Conservation (phyloP, 805 yeast species). For the Blastobotrys mokoenaii region DNA sequence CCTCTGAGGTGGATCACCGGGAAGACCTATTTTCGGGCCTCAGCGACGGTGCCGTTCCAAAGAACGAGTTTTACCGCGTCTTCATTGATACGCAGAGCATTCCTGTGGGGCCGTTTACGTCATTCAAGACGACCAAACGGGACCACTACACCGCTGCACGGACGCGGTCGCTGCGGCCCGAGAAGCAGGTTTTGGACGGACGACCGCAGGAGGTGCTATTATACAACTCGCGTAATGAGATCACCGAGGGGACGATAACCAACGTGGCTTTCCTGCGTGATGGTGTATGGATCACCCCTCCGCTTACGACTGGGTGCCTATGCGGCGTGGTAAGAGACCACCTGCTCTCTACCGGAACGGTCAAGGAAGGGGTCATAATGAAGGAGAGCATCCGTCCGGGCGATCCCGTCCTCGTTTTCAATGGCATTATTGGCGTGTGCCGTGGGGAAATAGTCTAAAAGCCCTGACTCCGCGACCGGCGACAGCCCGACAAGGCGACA, state of each 20-base stretch:
- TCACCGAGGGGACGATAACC: conserved; percentile 79
- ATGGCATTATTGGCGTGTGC: conserved; percentile 72
- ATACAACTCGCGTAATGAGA: conserved; percentile 47
- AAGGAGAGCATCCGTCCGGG: conserved; percentile 48
- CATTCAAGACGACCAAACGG: conserved; percentile 79
- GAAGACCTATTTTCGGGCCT: conserved; percentile 16
- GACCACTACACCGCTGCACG: conserved; percentile 57
- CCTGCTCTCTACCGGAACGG: conserved; percentile 43
- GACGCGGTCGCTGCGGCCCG: conserved; percentile 33
- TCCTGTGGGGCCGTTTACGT: conserved; percentile 64
- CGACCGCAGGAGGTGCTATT: conserved; percentile 59
- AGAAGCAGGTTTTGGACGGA: conserved; percentile 7
- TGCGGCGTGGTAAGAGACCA: conserved; percentile 74
- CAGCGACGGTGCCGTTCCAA: not conserved
- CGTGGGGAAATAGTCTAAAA: conserved; percentile 10
- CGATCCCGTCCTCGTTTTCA: conserved; percentile 63
- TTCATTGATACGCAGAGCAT: conserved; percentile 49
- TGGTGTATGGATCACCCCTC: conserved; percentile 72
- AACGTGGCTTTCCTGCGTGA: conserved; percentile 58
- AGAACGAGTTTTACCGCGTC: conserved; percentile 43
- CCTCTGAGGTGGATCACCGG: conserved; percentile 27
- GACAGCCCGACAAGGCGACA: no score
- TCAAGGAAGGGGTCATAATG: conserved; percentile 46
- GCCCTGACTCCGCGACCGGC: no score
- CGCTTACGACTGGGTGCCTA: conserved; percentile 66